phyloP scores from a whole-genome alignment of 2,329 filamentous ascomycete species.

The Aspergillus sp. region DNA sequence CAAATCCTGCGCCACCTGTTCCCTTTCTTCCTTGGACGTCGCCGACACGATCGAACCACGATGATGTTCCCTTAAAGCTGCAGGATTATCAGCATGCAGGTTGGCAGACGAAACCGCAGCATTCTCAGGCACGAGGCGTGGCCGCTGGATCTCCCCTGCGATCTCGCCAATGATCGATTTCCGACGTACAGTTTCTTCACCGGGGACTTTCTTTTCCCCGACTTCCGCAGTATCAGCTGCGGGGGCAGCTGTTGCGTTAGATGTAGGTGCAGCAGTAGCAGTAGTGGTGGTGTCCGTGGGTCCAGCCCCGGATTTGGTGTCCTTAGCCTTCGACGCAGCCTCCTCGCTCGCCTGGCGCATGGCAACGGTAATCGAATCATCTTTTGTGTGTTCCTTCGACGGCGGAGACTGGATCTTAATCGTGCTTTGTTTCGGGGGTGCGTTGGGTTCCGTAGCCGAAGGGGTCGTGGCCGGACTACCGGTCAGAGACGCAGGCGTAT shows the following conservation, averaged over 20 bases:
- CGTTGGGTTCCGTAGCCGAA: constrained; percentile 9
- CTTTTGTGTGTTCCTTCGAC: constrained; percentile 28
- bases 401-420: constrained; percentile 38
- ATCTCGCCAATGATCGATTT: constrained; percentile 27
- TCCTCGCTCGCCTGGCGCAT: constrained; percentile 40
- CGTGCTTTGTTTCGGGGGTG: constrained; percentile 26
- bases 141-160: constrained; percentile 19
- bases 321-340: constrained; percentile 33
- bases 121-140: constrained; percentile 26
- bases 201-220: constrained; percentile 10
- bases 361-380: constrained; percentile 33
- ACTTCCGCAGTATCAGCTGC: constrained; percentile 7
- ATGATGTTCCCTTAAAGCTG: constrained; percentile 33
- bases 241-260: constrained; percentile 12
- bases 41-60: constrained; percentile 31
- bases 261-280: constrained; percentile 5
- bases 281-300: constrained; percentile 6
- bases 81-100: constrained; percentile 31
- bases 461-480: constrained; percentile 17
- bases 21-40: constrained; percentile 26
- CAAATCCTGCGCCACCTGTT: constrained; percentile 31
- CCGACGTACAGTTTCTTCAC: constrained; percentile 17
- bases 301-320: constrained; percentile 10
- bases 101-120: constrained; percentile 34
- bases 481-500: constrained; percentile 5